Base-by-base conservation (phyloP, 1,284 basidiomycete genomes). In the Violaceomyces palustris region DNA sequence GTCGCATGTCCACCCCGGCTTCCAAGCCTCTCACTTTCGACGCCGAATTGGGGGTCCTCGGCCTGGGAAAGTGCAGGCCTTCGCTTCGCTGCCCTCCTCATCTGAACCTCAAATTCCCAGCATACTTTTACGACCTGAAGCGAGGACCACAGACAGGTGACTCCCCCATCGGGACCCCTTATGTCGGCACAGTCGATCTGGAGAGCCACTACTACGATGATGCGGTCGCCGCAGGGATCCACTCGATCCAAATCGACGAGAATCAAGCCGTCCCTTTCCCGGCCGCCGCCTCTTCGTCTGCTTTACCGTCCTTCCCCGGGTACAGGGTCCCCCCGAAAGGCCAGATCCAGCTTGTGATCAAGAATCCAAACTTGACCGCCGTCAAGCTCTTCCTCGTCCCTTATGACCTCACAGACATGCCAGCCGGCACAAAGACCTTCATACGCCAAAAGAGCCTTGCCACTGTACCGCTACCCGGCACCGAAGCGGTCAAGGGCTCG, bases 331-430 rank as follows among this genome's bases (percentile, higher is more conserved):
- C 78, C 0, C 70, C 70, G 0, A 62, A 74, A 19, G 79, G 79
- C n/a, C 77, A 78, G 49, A 58, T 80, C 7, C 79, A 79, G 61
- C 67, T 79, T 8, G 68, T 80, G 21, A 67, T 80, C 65, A 78
- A 77, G 61, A 77, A 76, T 21, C 64, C 75, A 3, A 66, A 70
- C 21, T 45, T 53, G 31, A 61, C 70, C 19, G 74, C 78, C 0
- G 61, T 78, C 59, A 78, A 79, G 59, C 75, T 77, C 9, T 80
- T 79, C 47, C 61, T 80, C 2, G 60, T 80, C 3, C 77, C 77
- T 0, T 80, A 79, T 51, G 78, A 80, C 50, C 65, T 80, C 9
- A 61, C 69, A 4, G 58, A 64, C 6, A 64, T 80, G 40, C 56
- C 54, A 26, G 42, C 53, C 6, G 63, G 57, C n/a, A 56, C 54